Base-by-base conservation (phyloP, 1,284 basidiomycete genomes). In the Malassezia furfur region DNA sequence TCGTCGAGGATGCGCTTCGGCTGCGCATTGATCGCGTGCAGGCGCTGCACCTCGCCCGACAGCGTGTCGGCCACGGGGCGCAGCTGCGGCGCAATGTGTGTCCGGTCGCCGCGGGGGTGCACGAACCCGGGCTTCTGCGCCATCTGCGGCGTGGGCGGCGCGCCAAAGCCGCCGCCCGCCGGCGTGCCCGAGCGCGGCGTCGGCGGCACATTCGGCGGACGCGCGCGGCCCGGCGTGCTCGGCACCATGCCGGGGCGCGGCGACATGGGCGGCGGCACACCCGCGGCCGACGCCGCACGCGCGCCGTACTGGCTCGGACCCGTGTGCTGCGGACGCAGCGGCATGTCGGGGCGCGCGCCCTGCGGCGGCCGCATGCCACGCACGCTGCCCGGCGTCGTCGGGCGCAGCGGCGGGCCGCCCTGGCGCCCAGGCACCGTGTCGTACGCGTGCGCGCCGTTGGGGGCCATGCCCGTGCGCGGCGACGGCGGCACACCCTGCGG, bases 71-170 rank as follows among this genome's bases (percentile, higher is more conserved):
- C 88, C 49, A 88, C 83, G 1, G 85, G 83, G 62, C 79, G 77
- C 38, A 82, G 80, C 36, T 80, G 77, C 9, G 85, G 83, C 4
- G 91, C 85, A 56, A 96, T 93, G 76, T 96, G 93, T 30, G 82
- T 84, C 34, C 91, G 82, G 75, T 96, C 91, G 54, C 91, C 91
- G 39, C 84, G 80, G 31, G 91, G 88, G 77, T 91, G 91, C 77
- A 90, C 89, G 21, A 86, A 64, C 9, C 61, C 61, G 10, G 61
- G 55, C 50, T 59, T 61, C 30, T 59, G 55, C 10, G 59, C 66
- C 30, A 66, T 64, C 34, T 44, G 53, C 28, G 61, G 60, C 30
- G 66, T 62, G 15, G 67, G 56, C 5, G 68, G 69, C 22, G 70
- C 66, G 21, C 71, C 71, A 32, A 64, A 68, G 10, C 70, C 70